Evolutionary conservation across 2,329 filamentous ascomycete species (phyloP), one percentile per base, ranked within the genome.

Genomic region (Aspergillus texensis): DNA sequence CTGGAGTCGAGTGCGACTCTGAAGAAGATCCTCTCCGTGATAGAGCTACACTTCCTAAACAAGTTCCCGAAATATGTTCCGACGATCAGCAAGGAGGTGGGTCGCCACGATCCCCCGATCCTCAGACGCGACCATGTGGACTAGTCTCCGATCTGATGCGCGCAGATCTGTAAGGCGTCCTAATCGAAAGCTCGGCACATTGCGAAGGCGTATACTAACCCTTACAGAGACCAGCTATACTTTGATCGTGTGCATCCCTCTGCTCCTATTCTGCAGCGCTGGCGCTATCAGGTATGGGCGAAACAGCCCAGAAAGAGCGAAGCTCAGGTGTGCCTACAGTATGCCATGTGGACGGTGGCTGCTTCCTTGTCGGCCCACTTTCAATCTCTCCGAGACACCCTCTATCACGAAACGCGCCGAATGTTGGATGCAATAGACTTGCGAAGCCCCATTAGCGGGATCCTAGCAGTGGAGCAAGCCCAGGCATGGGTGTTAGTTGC

Each of bases 401-500:
- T 77, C 4, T 76, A 75, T 53, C 62, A 61, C 4, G 68, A 75
- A 28, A 70, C 74, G 1, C 68, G 72, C 19, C 67, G 62, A 43
- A 71, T 68, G 62, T 58, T 75, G 16, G 73, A 72, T 21, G 19
- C 48, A 2, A 39, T 73, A 19, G 69, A 69, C 19, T 57, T 62
- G 1, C 53, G 61, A 3, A 62, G 58, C 21, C 58, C 54, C 11
- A 59, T 62, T 11, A 57, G 58, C 3, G 62, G 60, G 12, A 55
- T 61, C 26, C 58, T 65, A 16, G 46, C 67, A 10, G 69, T 78
- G 30, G 77, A 79, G 57, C 68, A 73, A 9, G 71, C 73, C 1
- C 78, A 80, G 60, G 74, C 78, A 0, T 79, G 76, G 75, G 67
- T 80, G 4, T 63, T 81, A 10, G 53, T 79, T 1, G 74, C 75